These are phyloP conservation scores for Fusarium sp. DNA, from an alignment of 2,329 filamentous ascomycete genomes.

Conservation along the genomic window DNA sequence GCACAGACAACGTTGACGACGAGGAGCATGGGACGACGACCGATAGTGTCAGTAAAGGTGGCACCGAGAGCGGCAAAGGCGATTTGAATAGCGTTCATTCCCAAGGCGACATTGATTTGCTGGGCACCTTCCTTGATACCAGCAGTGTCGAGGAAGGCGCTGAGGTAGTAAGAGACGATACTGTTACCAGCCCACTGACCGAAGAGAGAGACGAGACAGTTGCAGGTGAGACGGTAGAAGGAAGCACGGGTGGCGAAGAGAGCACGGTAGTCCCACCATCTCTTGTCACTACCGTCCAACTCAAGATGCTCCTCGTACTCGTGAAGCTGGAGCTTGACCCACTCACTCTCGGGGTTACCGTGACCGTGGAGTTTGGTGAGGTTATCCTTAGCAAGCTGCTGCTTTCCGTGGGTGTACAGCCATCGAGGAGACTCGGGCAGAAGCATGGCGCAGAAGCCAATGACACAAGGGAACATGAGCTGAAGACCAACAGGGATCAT, in stretches of 20 bases:
- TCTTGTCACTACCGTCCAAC: conserved; percentile 59
- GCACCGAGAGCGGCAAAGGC: conserved; percentile 61
- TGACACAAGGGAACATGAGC: conserved; percentile 53
- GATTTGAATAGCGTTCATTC: conserved; percentile 62
- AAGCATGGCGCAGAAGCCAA: conserved; percentile 47
- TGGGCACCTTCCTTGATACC: conserved; percentile 55
- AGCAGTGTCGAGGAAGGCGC: conserved; percentile 61
- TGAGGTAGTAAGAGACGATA: conserved; percentile 61
- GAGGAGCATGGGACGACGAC: conserved; percentile 63
- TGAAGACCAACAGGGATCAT: conserved; percentile 55
- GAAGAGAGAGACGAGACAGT: conserved; percentile 57
- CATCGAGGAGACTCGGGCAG: conserved; percentile 54
- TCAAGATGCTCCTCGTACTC: conserved; percentile 60
- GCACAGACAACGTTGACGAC: conserved; percentile 59
- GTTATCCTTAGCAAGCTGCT: conserved; percentile 44
- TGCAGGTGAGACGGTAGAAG: conserved; percentile 58
- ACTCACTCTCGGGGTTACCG: conserved; percentile 52
- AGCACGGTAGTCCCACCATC: conserved; percentile 61
- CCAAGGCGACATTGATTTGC: conserved; percentile 60
- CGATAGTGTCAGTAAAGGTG: conserved; percentile 59
- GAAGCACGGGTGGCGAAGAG: conserved; percentile 55
- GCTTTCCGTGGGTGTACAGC: conserved; percentile 53
- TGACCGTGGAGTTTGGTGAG: conserved; percentile 56
- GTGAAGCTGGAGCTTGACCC: conserved; percentile 52
- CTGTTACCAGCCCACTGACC: conserved; percentile 59